These are phyloP conservation scores for Boletus tomentosulus DNA, from an alignment of 768 basidiomycete species.

Conservation along the genomic window DNA sequence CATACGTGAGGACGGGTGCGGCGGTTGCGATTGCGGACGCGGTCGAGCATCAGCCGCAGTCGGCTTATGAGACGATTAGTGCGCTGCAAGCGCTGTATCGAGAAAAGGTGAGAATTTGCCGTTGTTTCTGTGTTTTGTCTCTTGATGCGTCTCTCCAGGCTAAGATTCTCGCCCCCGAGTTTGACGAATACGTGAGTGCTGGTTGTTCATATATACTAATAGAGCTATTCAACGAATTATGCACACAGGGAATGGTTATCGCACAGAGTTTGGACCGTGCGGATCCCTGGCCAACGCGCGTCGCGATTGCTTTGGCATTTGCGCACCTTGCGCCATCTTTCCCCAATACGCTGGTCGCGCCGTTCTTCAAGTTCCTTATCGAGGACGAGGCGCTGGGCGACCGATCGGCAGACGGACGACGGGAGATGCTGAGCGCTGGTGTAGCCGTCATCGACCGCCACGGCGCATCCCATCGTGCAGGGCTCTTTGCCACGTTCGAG, in stretches of 20 bases:
- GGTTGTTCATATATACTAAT: background rate
- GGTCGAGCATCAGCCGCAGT: conserved; percentile 66
- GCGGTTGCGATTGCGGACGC: conserved; percentile 76
- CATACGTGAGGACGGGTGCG: conserved; percentile 71
- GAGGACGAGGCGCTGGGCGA: conserved; percentile 87
- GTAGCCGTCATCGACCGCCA: conserved; percentile 78
- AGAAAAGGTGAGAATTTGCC: conserved; percentile 48
- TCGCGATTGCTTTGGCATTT: conserved; percentile 69
- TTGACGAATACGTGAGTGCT: conserved; percentile 80
- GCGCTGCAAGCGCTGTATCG: conserved; percentile 70
- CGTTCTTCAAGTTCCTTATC: conserved; percentile 84
- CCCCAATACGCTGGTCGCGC: conserved; percentile 52
- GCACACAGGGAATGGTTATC: conserved; percentile 82
- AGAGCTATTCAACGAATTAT: background rate
- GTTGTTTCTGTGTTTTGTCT: too few relatives aligned
- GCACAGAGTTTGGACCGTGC: conserved; percentile 77
- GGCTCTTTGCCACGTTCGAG: conserved; percentile 81
- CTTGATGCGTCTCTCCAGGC: conserved; percentile 32
- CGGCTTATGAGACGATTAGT: conserved; percentile 41
- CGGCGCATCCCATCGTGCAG: conserved; percentile 66
- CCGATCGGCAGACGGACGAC: conserved; percentile 72
- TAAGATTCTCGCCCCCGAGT: conserved; percentile 84
- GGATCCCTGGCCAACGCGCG: conserved; percentile 85
- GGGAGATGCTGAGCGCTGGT: conserved; percentile 84
- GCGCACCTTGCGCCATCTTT: conserved; percentile 65